Percentiles rank a stretch among this genome's conserved stretches.
Conservation (phyloP, 805 yeast genomes). For the Metschnikowia henanensis region DNA sequence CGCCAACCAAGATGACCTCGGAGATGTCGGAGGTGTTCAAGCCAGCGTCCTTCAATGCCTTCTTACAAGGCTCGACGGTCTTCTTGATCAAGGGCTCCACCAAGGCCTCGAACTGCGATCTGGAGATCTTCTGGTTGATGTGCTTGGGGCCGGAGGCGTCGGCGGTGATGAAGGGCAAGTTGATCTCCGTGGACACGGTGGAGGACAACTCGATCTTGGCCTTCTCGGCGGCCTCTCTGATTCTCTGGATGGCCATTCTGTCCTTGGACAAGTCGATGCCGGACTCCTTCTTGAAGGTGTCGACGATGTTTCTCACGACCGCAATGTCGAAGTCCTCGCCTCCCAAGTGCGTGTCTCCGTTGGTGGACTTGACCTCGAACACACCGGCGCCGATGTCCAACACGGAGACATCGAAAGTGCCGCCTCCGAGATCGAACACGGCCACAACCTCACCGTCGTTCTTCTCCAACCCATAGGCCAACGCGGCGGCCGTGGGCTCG, state of each 20-base stretch:
- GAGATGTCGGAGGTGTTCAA: constrained; percentile 63
- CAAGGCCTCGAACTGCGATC: constrained; percentile 65
- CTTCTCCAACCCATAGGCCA: constrained; percentile 93
- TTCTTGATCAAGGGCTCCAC: constrained; percentile 70
- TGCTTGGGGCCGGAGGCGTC: constrained; percentile 82
- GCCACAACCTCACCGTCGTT: constrained; percentile 84
- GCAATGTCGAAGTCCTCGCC: constrained; percentile 92
- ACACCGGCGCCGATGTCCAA: constrained; percentile 97
- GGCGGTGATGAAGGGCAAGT: constrained; percentile 85
- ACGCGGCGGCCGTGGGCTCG: constrained; percentile 93
- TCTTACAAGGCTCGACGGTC: constrained; percentile 75
- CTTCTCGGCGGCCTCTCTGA: constrained; percentile 70
- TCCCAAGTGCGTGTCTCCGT: constrained; percentile 93
- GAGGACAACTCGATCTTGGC: constrained; percentile 87
- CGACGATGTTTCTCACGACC: constrained; percentile 80
- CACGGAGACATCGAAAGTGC: constrained; percentile 96
- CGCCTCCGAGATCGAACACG: constrained; percentile 98
- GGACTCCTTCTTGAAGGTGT: constrained; percentile 71
- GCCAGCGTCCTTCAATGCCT: constrained; percentile 81
- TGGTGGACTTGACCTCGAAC: constrained; percentile 95
- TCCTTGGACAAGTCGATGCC: constrained; percentile 55
- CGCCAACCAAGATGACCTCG: constrained; percentile 86
- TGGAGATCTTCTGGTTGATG: constrained; percentile 66
- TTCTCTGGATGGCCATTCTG: constrained; percentile 65
- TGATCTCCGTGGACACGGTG: constrained; percentile 67